Evolutionary conservation across 352 stramenopile species (phyloP).

Genomic region (Thalassiosira allenii): DNA sequence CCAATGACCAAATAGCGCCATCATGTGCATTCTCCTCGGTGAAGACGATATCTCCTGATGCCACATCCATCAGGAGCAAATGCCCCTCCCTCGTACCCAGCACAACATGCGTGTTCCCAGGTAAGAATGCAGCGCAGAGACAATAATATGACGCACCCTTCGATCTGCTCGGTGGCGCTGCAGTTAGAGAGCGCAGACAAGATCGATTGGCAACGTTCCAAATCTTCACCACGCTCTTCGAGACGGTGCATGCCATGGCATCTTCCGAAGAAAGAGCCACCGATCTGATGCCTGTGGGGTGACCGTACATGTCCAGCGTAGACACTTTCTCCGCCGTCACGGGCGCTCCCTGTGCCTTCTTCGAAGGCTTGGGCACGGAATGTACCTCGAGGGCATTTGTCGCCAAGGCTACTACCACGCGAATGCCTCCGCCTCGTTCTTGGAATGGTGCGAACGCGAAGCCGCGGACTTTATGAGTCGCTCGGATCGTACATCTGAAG

Average conservation of each 20-base stretch:
- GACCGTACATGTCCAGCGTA: slow-evolving; percentile 80
- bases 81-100: slow-evolving; percentile 97
- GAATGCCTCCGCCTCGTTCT: slow-evolving; percentile 66
- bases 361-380: slow-evolving; percentile 54
- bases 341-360: slow-evolving; percentile 20
- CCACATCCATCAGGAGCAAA: slow-evolving; percentile 93
- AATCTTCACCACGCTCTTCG: slow-evolving; percentile 84
- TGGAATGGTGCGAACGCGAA: slow-evolving; percentile 79
- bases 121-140: slow-evolving; percentile 94
- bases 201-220: slow-evolving; percentile 83
- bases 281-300: slow-evolving; percentile 83
- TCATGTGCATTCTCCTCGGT: slow-evolving; percentile 89
- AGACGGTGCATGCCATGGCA: slow-evolving; percentile 78
- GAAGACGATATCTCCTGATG: slow-evolving; percentile 92
- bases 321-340: slow-evolving; percentile 65
- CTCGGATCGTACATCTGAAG: slow-evolving; percentile 67
- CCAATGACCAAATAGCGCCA: slow-evolving; percentile 96
- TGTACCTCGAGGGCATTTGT: slow-evolving; percentile 83
- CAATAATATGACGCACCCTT: slow-evolving; percentile 79
- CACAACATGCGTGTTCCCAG: slow-evolving; percentile 96
- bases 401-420: slow-evolving; percentile 75
- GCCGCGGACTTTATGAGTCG: slow-evolving; percentile 79
- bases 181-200: slow-evolving; percentile 76
- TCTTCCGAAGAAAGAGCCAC: slow-evolving; percentile 82
- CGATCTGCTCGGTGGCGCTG: slow-evolving; percentile 28